Conservation (phyloP, 2,329 filamentous ascomycete genomes). For the Claviceps lovelessii region DNA sequence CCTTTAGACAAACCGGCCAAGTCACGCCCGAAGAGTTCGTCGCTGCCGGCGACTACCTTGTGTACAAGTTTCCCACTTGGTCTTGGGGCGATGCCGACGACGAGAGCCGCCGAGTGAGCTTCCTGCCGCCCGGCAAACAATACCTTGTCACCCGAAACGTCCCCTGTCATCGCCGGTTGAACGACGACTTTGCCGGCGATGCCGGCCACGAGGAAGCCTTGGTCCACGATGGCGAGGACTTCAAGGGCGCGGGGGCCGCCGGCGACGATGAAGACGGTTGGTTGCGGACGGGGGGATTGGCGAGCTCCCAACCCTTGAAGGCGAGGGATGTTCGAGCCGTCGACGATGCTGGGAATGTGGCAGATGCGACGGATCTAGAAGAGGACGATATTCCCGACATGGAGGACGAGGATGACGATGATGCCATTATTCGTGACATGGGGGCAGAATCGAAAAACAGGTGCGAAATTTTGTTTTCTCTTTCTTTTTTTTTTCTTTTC, state of each 20-base stretch:
- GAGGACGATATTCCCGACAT: conserved; percentile 90
- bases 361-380: conserved; percentile 53
- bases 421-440: conserved; percentile 82
- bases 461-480: conserved; percentile 17
- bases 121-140: conserved; percentile 83
- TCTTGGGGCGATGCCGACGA: conserved; percentile 83
- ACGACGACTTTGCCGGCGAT: conserved; percentile 85
- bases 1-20: conserved; percentile 84
- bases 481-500: background rate
- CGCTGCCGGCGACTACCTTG: conserved; percentile 88
- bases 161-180: conserved; percentile 78
- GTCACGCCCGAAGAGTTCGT: conserved; percentile 97
- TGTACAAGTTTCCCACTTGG: conserved; percentile 99
- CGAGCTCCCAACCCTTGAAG: conserved; percentile 60
- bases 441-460: conserved; percentile 31
- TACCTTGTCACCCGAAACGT: conserved; percentile 90
- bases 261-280: conserved; percentile 72
- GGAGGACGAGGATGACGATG: conserved; percentile 95
- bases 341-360: conserved; percentile 77
- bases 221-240: conserved; percentile 63
- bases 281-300: conserved; percentile 73
- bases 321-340: conserved; percentile 73
- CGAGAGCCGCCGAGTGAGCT: conserved; percentile 60
- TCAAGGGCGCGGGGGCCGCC: conserved; percentile 28
- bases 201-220: conserved; percentile 76